Evolutionary conservation across 2,329 filamentous ascomycete genomes (phyloP).

Genomic region (Pyricularia pennisetigena): DNA sequence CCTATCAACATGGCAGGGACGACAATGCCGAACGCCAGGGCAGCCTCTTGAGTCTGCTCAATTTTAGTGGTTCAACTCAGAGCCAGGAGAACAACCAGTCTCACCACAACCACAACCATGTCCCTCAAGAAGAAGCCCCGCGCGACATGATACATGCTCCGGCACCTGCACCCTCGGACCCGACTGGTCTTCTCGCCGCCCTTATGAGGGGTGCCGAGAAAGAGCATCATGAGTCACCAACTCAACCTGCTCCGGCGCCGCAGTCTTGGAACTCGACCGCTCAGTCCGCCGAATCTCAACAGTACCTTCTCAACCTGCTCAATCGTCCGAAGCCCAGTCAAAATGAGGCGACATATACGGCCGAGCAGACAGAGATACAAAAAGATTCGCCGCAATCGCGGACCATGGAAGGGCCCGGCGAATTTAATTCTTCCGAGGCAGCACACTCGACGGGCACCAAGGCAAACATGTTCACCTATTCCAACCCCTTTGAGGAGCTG

Average conservation of each 20-base stretch:
- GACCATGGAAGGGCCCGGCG: constrained; percentile 4
- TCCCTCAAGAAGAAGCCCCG: constrained; percentile 15
- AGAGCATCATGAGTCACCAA: constrained; percentile 12
- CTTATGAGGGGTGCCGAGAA: constrained; percentile 49
- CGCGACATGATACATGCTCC: constrained; percentile 41
- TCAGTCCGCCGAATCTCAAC: constrained; percentile 62
- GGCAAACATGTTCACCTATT: constrained; percentile 22
- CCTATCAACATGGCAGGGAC: neutral
- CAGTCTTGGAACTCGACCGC: constrained; percentile 34
- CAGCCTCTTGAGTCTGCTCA: constrained; percentile 48
- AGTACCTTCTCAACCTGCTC: constrained; percentile 77
- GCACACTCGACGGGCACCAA: constrained; percentile 9
- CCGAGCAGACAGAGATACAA: constrained; percentile 6
- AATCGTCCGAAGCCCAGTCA: constrained; percentile 66
- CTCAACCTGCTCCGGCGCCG: constrained; percentile 15
- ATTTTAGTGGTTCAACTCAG: constrained; percentile 38
- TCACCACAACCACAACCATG: neutral
- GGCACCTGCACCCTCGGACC: constrained; percentile 44
- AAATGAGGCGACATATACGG: constrained; percentile 33
- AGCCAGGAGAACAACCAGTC: neutral
- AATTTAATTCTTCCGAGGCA: constrained; percentile 13
- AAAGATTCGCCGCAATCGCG: constrained; percentile 28
- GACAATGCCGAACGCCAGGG: constrained; percentile 4
- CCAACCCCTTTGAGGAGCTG: constrained; percentile 32
- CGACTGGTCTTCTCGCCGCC: constrained; percentile 46